Conservation (phyloP, 1,284 basidiomycete genomes). For the Apiotrichum mycotoxinovorans region DNA sequence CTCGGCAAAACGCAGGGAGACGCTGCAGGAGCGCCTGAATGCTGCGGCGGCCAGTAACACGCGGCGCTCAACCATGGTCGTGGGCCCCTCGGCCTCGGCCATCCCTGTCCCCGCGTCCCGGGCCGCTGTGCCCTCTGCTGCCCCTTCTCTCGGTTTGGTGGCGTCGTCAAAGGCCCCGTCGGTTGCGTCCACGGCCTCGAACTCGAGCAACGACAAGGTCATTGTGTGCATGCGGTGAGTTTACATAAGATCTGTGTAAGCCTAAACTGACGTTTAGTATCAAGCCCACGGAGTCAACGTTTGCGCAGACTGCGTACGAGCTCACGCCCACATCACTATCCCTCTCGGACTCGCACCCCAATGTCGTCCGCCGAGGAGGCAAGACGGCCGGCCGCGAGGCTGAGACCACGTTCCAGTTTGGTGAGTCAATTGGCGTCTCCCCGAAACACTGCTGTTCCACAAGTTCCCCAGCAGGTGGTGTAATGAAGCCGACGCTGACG, state of each 20-base stretch:
- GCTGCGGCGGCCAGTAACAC: conserved; percentile 9
- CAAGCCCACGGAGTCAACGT: conserved; percentile 41
- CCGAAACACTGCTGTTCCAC: no score
- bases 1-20: conserved; percentile 25
- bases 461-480: no score
- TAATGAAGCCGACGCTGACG: not conserved
- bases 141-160: no score
- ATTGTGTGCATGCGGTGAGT: conserved; percentile 47
- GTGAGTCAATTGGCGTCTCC: no score
- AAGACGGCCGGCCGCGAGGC: conserved; percentile 43
- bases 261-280: no score
- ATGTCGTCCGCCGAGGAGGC: conserved; percentile 46
- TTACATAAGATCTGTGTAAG: not conserved
- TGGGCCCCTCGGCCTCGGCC: conserved; percentile 8
- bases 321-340: conserved; percentile 34
- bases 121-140: no score
- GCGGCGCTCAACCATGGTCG: not conserved
- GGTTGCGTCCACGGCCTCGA: not conserved
- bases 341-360: conserved; percentile 45
- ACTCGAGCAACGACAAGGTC: conserved; percentile 35
- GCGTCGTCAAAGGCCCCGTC: not conserved
- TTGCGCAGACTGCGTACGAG: conserved; percentile 40
- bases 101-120: not conserved
- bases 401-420: conserved; percentile 48
- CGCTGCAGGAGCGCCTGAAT: conserved; percentile 28